Evolutionary conservation across 331 rosid species (phyloP), one percentile per base, ranked within the genome.

Genomic region (Prunus yedoensis): DNA sequence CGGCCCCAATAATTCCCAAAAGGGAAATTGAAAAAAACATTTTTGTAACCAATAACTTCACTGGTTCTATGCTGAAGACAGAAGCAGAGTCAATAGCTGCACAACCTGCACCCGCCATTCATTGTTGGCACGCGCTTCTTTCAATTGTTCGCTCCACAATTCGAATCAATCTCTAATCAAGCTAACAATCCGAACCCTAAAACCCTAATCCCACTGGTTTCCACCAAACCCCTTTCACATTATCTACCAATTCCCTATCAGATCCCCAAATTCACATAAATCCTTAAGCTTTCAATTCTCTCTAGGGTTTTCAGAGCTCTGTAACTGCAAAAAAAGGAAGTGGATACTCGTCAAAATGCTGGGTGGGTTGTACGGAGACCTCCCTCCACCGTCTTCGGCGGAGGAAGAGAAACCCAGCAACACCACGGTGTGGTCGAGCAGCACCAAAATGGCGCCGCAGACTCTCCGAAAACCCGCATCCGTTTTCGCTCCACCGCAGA

Each of bases 371-470:
- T 94, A 94, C 27, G 99, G 99, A 1, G 99, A 94, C 86, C 92
- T 94, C 38, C 99, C 99, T 61, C 99, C 99, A 4, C 99, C 97
- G 1, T 90, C 97, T 12, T 90, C 99, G 21, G 90, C 97, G 20
- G 97, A 94, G 43, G 97, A 94, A 66, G 99, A 94, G 12, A 94
- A 92, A 52, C 85, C 97, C 18, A 88, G 82, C 86, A 89, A 84
- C 78, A 16, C 92, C 65, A 86, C 93, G 63, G 97, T 94, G 10
- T 94, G 99, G 99, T 94, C 97, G 0, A 84, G 85, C 84, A 89
- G 88, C 87, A 88, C 97, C 66, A 94, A 92, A 78, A 94, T 94
- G 99, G 99, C 99, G 54, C 99, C 99, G 51, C 90, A 96, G 64
- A 90, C 97, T 1, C 94, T 94, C 80, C 96, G 99, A 28, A 90